Evolutionary conservation across 441 rosid genomes (phyloP).

Genomic region (Euphorbia celastroides): DNA sequence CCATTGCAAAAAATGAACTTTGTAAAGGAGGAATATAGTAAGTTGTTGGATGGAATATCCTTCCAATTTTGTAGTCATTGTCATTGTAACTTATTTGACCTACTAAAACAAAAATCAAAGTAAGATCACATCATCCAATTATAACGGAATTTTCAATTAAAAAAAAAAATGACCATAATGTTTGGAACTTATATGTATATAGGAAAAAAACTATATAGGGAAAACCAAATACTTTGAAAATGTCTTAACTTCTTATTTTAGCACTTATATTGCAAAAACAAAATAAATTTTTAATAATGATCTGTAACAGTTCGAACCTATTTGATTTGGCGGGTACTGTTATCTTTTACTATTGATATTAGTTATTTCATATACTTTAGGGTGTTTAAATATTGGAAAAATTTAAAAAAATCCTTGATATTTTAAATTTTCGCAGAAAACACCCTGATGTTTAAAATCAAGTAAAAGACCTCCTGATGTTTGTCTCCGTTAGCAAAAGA

Average conservation of each 20-base stretch:
- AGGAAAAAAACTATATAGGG: neutral
- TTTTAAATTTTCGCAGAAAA: too few species aligned
- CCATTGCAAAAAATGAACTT: neutral
- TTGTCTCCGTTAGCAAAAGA: too few species aligned
- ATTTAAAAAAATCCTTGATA: too few species aligned
- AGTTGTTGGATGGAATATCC: neutral
- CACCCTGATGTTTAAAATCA: too few species aligned
- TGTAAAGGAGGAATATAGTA: neutral
- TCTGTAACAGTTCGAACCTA: too few species aligned
- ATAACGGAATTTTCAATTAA: neutral
- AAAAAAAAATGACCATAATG: neutral
- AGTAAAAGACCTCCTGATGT: too few species aligned
- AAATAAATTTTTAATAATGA: too few species aligned
- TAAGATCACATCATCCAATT: neutral
- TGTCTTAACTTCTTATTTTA: neutral
- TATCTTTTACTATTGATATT: too few species aligned
- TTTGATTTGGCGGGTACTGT: too few species aligned
- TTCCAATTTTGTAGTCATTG: neutral
- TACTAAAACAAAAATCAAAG: neutral
- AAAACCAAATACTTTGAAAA: neutral
- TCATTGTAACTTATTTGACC: neutral
- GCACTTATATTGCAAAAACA: neutral
- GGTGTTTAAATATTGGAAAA: too few species aligned
- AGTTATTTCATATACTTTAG: too few species aligned
- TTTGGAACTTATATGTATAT: neutral